phyloP scores from a whole-genome alignment of 306 rosid genomes.

The Ormosia semicastrata region DNA sequence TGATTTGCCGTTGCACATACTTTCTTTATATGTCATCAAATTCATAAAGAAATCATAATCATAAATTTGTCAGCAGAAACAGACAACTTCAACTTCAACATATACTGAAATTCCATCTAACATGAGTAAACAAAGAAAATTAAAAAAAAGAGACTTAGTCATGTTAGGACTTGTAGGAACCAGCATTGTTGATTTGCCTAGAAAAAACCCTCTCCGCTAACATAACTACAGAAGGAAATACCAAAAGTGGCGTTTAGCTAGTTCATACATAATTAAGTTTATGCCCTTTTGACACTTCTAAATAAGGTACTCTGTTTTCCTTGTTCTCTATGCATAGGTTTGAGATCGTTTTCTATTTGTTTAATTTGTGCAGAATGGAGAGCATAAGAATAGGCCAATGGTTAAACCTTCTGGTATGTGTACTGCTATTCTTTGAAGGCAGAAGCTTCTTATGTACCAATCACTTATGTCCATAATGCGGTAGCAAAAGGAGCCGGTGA shows the following conservation, averaged over 20 bases:
- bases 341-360: not conserved
- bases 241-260: not conserved
- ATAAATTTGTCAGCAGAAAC: too few relatives aligned
- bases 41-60: too few relatives aligned
- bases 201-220: not conserved
- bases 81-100: too few relatives aligned
- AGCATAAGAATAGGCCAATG: slow-evolving; percentile 39
- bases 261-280: not conserved
- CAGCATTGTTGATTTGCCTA: too few relatives aligned
- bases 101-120: too few relatives aligned
- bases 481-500: slow-evolving; percentile 89
- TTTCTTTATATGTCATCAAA: too few relatives aligned
- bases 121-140: too few relatives aligned
- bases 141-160: too few relatives aligned
- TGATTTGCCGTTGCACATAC: too few relatives aligned
- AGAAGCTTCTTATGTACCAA: slow-evolving; percentile 59
- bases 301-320: not conserved
- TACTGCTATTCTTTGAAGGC: slow-evolving; percentile 42
- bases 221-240: not conserved
- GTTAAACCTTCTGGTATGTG: slow-evolving; percentile 46
- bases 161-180: too few relatives aligned
- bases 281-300: not conserved
- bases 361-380: slow-evolving; percentile 63
- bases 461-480: slow-evolving; percentile 63
- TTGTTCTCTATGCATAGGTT: not conserved